Percentiles rank a stretch among this genome's conserved stretches.
Conservation (phyloP, 441 rosid genomes). For the Populus tomentosa region DNA sequence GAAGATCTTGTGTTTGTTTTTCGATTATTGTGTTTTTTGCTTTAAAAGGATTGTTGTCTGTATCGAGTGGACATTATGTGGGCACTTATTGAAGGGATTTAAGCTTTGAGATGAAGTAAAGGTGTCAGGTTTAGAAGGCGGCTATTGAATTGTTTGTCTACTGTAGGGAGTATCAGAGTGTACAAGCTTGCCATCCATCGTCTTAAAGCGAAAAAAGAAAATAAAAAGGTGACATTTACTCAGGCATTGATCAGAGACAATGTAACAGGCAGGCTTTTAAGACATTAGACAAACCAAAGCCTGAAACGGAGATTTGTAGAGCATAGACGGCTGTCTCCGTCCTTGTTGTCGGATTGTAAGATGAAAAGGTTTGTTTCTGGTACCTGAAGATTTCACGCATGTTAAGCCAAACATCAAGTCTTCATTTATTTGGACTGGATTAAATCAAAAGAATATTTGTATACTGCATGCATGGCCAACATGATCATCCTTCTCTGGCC, state of each 20-base stretch:
- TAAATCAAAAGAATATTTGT: not conserved
- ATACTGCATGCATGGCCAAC: not conserved
- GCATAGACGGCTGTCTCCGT: conserved; percentile 29
- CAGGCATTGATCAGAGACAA: conserved; percentile 8
- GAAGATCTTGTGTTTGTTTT: conserved; percentile 16
- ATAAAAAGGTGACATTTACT: not conserved
- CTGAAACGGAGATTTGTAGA: conserved; percentile 7
- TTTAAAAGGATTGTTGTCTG: conserved; percentile 43
- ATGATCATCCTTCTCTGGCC: not conserved
- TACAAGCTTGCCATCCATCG: not conserved
- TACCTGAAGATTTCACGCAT: conserved; percentile 26
- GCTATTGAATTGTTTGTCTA: conserved; percentile 25
- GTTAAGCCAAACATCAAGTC: not conserved
- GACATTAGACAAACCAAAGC: not conserved
- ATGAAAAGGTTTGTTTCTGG: not conserved
- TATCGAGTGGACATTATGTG: conserved; percentile 15
- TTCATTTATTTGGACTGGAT: not conserved
- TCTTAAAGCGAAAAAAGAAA: not conserved
- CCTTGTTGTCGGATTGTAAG: conserved; percentile 32
- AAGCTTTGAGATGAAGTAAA: conserved; percentile 11
- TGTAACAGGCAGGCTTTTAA: conserved; percentile 3
- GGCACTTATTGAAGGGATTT: not conserved
- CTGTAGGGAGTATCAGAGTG: conserved; percentile 6
- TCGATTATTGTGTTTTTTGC: conserved; percentile 14
- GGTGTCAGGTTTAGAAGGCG: conserved; percentile 28